Base-by-base conservation (phyloP, 768 basidiomycete species). In the Daedaleopsis sinensis region DNA sequence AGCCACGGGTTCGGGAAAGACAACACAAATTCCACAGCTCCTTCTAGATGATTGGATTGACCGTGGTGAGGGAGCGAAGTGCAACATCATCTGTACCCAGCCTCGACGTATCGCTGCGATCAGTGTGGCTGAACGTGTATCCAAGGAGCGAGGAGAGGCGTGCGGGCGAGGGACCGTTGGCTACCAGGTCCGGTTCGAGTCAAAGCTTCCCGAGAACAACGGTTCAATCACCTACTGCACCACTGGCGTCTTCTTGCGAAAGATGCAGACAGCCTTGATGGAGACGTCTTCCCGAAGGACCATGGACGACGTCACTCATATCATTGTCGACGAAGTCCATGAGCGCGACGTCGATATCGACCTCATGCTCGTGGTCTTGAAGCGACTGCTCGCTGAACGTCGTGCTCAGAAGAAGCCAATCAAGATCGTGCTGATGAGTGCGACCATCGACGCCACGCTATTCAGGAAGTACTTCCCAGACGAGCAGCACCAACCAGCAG, bases 291-390 rank as follows among this genome's bases (percentile, higher is more conserved):
- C 72, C 61, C 70, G 76, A 12, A 52, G 66, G 18, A 69, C 61
- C 65, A 76, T 96, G 60, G 94, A 96, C 66, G 80, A 86, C 55
- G 81, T 96, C 54, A 93, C 94, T 10, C 96, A 97, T 72, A 85
- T 98, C 59, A 75, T 97, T 48, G 93, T 98, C 27, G 96, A 98
- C 72, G 95, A 98, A 76, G 95, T 94, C 4, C 96, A 98, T 73
- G 96, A 97, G 75, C 89, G 96, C 32, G 94, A 96, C 66, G 85
- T 96, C 61, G 94, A 97, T 70, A 96, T 93, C 0, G 96, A 97
- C 73, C 77, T 97, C 23, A 76, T 94, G 46, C 83, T 98, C 18
- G 92, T 94, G 59, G 93, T 95, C 6, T 82, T 98, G 57, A 95
- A 96, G 73, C 85, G 92, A 23, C 74, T 96, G 23, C 74, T 96